These are phyloP conservation scores for Teratosphaeria nubilosa DNA, from an alignment of 2,329 filamentous ascomycete species.

Conservation along the genomic window DNA sequence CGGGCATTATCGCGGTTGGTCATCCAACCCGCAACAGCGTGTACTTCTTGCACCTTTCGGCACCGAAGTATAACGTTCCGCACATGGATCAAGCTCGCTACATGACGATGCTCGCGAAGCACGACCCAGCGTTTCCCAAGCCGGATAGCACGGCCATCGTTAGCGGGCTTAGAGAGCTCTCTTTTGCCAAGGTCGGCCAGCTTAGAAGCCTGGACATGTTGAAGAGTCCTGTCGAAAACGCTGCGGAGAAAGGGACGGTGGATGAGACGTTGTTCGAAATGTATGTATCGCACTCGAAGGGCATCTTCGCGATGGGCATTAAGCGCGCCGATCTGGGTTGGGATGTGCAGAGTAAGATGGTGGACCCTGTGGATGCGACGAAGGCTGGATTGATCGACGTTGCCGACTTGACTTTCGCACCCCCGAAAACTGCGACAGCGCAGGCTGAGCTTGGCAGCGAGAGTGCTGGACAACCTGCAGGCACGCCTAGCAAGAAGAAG, in stretches of 20 bases:
- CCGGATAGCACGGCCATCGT: constrained; percentile 95
- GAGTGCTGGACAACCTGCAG: constrained; percentile 7
- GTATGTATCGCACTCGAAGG: constrained; percentile 95
- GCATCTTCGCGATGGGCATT: constrained; percentile 80
- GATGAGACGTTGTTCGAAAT: constrained; percentile 81
- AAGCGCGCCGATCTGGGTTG: constrained; percentile 86
- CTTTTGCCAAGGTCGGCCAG: constrained; percentile 74
- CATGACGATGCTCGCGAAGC: constrained; percentile 64
- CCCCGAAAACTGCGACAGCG: constrained; percentile 5
- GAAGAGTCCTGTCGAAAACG: constrained; percentile 47
- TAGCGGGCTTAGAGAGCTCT: constrained; percentile 92
- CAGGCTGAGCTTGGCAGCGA: constrained; percentile 9
- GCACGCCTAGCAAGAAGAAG: constrained; percentile 8
- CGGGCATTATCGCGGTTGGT: constrained; percentile 87
- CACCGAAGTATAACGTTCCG: constrained; percentile 77
- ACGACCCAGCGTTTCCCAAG: constrained; percentile 63
- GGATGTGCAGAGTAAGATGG: constrained; percentile 80
- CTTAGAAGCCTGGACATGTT: constrained; percentile 87
- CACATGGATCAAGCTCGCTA: constrained; percentile 80
- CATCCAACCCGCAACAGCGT: constrained; percentile 95
- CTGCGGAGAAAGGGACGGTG: constrained; percentile 46
- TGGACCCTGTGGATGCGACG: constrained; percentile 67
- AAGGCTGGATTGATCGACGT: constrained; percentile 65
- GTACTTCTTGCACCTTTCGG: constrained; percentile 92
- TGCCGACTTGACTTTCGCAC: constrained; percentile 46